phyloP scores from a whole-genome alignment of 2,329 filamentous ascomycete species.

The Fusarium papillatum region DNA sequence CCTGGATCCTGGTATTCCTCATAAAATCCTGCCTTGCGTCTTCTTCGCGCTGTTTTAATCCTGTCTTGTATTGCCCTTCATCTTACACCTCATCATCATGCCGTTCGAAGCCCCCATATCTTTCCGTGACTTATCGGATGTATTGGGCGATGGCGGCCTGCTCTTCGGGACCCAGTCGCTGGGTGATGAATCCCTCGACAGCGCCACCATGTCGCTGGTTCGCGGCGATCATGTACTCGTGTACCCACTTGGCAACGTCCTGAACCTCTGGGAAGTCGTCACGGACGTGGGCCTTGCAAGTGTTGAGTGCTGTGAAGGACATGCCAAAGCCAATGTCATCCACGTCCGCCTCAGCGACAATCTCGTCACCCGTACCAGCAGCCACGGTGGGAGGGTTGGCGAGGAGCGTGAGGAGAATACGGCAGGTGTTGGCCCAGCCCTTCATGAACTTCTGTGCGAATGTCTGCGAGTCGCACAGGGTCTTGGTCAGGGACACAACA shows the following conservation, averaged over 20 bases:
- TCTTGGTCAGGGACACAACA: slow-evolving; percentile 94
- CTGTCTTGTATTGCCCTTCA: neutral
- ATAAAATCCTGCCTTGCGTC: neutral
- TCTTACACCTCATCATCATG: neutral
- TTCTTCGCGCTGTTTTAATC: neutral
- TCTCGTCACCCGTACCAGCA: slow-evolving; percentile 76
- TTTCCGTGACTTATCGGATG: slow-evolving; percentile 51
- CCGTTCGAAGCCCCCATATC: neutral
- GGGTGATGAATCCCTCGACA: slow-evolving; percentile 78
- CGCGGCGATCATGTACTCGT: slow-evolving; percentile 81
- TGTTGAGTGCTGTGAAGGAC: slow-evolving; percentile 94
- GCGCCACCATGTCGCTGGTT: slow-evolving; percentile 80
- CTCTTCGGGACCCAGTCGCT: slow-evolving; percentile 76
- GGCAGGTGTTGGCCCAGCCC: slow-evolving; percentile 92
- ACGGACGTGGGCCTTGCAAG: slow-evolving; percentile 79
- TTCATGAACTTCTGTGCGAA: slow-evolving; percentile 88
- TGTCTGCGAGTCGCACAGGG: slow-evolving; percentile 85
- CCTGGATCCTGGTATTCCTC: slow-evolving; percentile 3
- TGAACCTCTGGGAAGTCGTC: slow-evolving; percentile 91
- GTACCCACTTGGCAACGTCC: slow-evolving; percentile 88
- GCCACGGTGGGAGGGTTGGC: slow-evolving; percentile 85
- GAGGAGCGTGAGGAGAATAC: slow-evolving; percentile 89
- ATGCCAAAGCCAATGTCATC: slow-evolving; percentile 97
- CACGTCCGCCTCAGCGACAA: slow-evolving; percentile 89
- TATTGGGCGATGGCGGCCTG: slow-evolving; percentile 66